Conservation (phyloP, 2,329 filamentous ascomycete species). For the Scedosporium aurantiacum region DNA sequence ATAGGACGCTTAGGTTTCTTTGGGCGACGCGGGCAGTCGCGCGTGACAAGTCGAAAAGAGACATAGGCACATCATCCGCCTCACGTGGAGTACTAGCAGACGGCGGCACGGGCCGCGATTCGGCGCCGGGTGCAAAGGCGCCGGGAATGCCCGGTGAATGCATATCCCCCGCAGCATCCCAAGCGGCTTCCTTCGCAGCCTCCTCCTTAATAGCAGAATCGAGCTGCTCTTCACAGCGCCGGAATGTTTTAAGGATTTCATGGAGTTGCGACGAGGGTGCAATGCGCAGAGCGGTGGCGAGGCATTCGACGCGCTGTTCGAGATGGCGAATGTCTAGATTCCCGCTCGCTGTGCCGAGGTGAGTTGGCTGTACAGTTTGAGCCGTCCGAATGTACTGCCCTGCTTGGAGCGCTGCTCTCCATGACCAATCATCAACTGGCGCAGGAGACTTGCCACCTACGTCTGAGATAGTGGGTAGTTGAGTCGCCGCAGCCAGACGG, state of each 20-base stretch:
- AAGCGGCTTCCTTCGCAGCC: slow-evolving; percentile 55
- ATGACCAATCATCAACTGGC: slow-evolving; percentile 53
- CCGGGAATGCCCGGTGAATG: slow-evolving; percentile 45
- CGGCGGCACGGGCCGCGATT: slow-evolving; percentile 15
- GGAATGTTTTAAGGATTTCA: slow-evolving; percentile 65
- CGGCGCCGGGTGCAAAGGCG: slow-evolving; percentile 25
- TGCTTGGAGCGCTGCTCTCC: slow-evolving; percentile 69
- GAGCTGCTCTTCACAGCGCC: slow-evolving; percentile 68
- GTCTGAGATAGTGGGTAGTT: slow-evolving; percentile 11
- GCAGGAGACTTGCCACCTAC: slow-evolving; percentile 9
- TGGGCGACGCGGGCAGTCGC: slow-evolving; percentile 50
- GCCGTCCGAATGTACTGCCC: slow-evolving; percentile 57
- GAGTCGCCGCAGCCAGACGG: slow-evolving; percentile 36
- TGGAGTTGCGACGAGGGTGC: slow-evolving; percentile 60
- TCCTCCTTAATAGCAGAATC: slow-evolving; percentile 56
- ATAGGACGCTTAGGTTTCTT: slow-evolving; percentile 45
- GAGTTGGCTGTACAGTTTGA: slow-evolving; percentile 43
- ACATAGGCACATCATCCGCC: slow-evolving; percentile 50
- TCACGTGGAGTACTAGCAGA: background rate
- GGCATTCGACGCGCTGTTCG: slow-evolving; percentile 70
- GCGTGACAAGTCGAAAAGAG: slow-evolving; percentile 52
- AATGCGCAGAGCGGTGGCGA: slow-evolving; percentile 63
- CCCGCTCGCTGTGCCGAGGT: slow-evolving; percentile 47
- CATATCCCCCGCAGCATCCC: slow-evolving; percentile 54
- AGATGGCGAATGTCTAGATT: slow-evolving; percentile 58